phyloP scores from a whole-genome alignment of 345 rosid genomes.

The Mallotus nudiflorus region DNA sequence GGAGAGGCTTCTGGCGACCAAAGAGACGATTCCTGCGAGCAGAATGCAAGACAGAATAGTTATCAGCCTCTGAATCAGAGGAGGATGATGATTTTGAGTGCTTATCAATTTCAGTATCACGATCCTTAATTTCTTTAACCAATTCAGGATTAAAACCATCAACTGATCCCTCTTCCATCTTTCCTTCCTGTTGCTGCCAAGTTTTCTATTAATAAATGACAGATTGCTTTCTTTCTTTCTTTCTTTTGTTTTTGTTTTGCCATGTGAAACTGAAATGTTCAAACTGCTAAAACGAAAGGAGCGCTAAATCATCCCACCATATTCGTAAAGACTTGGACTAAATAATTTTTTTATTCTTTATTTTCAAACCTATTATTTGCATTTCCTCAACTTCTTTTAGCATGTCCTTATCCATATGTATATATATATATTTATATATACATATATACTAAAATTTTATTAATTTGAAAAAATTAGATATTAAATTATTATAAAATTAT shows the following conservation, averaged over 20 bases:
- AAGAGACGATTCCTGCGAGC: constrained; percentile 36
- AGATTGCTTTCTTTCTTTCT: background rate
- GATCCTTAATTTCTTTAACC: constrained; percentile 16
- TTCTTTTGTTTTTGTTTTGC: background rate
- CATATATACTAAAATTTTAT: no score
- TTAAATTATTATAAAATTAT: no score
- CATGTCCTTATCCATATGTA: no score
- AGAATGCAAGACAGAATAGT: constrained; percentile 6
- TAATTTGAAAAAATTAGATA: no score
- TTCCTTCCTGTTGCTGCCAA: background rate
- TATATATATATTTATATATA: no score
- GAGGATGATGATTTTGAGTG: constrained; percentile 20
- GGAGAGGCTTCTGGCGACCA: constrained; percentile 45
- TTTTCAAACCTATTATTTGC: background rate
- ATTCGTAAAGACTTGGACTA: constrained; percentile 5
- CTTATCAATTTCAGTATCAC: background rate
- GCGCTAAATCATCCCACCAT: background rate
- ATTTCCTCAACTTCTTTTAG: background rate
- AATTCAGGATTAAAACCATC: constrained; percentile 19
- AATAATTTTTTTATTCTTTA: background rate
- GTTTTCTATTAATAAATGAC: background rate
- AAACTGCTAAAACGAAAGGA: background rate
- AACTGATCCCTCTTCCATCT: constrained; percentile 12
- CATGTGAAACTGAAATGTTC: constrained; percentile 13
- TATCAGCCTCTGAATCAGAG: constrained; percentile 32